Base-by-base conservation (phyloP, 2,329 filamentous ascomycete species). In the Alternaria brassicicola region DNA sequence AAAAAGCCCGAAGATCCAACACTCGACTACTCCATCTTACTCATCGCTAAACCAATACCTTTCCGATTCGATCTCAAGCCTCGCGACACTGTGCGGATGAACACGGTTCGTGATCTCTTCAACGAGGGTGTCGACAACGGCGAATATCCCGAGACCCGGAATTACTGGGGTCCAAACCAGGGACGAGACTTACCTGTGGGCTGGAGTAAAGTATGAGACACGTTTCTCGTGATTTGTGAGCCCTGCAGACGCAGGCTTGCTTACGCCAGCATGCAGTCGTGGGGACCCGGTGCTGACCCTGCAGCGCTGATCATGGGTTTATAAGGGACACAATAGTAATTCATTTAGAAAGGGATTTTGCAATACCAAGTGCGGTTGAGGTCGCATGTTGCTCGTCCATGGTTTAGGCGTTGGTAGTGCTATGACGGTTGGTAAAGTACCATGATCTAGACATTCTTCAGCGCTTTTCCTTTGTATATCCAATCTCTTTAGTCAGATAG, bases 1-100 rank as follows among this genome's bases (percentile, higher is more conserved):
- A 58, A 70, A 13, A 71, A 68, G 33, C 61, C 64, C 9, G 54
- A 71, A n/a, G 79, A 81, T 47, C 79, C 79, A 1, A 81, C 80
- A 1, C 76, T 81, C 35, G 72, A 80, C 60, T 81, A 76, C 64
- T 76, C 78, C 12, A 79, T 76, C 12, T 65, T 82, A 10, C 73
- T 82, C 30, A 82, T 81, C 43, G 79, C 80, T 1, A 81, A 82
- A 57, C 80, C 80, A 2, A 63, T 78, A 15, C 80, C 79, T 0
- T 82, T 82, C 71, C 72, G 76, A 38, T 81, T 82, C 61, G 54
- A 74, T 10, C 69, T 82, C 23, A 67, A 54, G 42, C 72, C 80
- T 4, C 74, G 80, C 3, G 61, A 71, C 49, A 48, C 63, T 15
- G 60, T 61, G 4, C 73, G 78, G 7, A 76, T 72, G 2, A 67